These are phyloP conservation scores for Ogataea allantospora DNA, from an alignment of 805 yeast species.

Conservation along the genomic window DNA sequence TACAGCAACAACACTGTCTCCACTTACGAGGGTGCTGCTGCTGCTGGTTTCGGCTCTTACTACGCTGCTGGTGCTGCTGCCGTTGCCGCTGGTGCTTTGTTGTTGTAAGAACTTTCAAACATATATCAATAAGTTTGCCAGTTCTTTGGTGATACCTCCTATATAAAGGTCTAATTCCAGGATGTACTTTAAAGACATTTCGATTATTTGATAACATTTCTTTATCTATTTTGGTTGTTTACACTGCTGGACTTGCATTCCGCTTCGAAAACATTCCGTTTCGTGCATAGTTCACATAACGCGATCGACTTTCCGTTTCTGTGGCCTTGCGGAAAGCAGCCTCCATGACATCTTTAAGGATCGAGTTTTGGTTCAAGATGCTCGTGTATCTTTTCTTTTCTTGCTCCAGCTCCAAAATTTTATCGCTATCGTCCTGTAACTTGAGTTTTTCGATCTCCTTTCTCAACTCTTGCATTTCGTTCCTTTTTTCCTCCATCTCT, in stretches of 20 bases:
- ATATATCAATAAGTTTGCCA: conserved; percentile 4
- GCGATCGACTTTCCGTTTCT: conserved; percentile 22
- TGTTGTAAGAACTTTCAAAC: conserved; percentile 26
- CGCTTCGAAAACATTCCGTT: conserved; percentile 23
- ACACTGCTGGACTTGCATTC: conserved; percentile 18
- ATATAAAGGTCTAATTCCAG: conserved; percentile 12
- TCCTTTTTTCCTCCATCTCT: conserved; percentile 26
- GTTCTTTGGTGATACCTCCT: conserved; percentile 13
- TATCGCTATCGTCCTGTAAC: conserved; percentile 1
- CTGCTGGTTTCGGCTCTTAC: conserved; percentile 25
- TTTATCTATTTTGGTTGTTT: conserved; percentile 1
- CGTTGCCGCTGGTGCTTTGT: conserved; percentile 36
- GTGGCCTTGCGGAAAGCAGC: conserved; percentile 19
- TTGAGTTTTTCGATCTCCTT: conserved; percentile 9
- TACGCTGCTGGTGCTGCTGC: conserved; percentile 35
- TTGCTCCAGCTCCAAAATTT: conserved; percentile 7
- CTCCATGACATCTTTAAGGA: conserved; percentile 15
- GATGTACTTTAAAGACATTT: conserved; percentile 4
- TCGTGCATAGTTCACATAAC: conserved; percentile 28
- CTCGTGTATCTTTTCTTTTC: conserved; percentile 11
- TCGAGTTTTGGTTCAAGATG: conserved; percentile 11
- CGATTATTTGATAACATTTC: neutral
- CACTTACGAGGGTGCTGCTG: conserved; percentile 36
- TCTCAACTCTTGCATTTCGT: conserved; percentile 7
- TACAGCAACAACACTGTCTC: conserved; percentile 28